Conservation (phyloP, 2,329 filamentous ascomycete genomes). For the Colletotrichum agaves region DNA sequence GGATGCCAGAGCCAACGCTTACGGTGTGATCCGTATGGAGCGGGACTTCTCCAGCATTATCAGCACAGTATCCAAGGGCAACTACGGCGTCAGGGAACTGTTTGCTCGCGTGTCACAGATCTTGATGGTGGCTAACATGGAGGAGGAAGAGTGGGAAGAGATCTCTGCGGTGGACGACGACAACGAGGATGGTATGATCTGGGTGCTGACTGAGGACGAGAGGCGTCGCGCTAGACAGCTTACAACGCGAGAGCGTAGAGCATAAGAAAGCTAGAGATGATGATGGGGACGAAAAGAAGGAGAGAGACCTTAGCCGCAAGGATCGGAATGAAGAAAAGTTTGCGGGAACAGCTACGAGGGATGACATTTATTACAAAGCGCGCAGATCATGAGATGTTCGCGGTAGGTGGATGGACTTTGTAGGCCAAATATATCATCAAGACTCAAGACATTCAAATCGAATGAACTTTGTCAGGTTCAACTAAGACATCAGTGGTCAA, state of each 20-base stretch:
- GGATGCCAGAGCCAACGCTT: slow-evolving; percentile 81
- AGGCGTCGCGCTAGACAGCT: slow-evolving; percentile 77
- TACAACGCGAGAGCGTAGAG: slow-evolving; percentile 44
- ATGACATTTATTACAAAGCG: slow-evolving; percentile 22
- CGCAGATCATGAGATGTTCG: slow-evolving; percentile 1
- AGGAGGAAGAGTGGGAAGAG: slow-evolving; percentile 95
- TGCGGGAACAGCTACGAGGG: slow-evolving; percentile 16
- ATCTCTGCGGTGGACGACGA: slow-evolving; percentile 54
- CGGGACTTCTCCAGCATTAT: slow-evolving; percentile 84
- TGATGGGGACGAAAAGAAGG: slow-evolving; percentile 47
- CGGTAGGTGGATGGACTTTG: not conserved
- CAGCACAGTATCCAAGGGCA: slow-evolving; percentile 71
- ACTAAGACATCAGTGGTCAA: no score
- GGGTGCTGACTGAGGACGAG: slow-evolving; percentile 80
- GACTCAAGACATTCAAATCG: not conserved
- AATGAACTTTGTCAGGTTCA: not conserved
- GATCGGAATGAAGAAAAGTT: slow-evolving; percentile 23
- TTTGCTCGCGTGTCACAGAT: slow-evolving; percentile 85
- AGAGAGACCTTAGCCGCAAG: not conserved
- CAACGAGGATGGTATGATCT: slow-evolving; percentile 73
- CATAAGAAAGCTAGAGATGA: not conserved
- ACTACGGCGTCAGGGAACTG: slow-evolving; percentile 80
- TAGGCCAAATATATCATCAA: not conserved
- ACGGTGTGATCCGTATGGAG: slow-evolving; percentile 86
- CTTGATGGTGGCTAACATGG: slow-evolving; percentile 90